Conservation (phyloP, 2,329 filamentous ascomycete species). For the Ophiocordyceps camponoti-floridani region DNA sequence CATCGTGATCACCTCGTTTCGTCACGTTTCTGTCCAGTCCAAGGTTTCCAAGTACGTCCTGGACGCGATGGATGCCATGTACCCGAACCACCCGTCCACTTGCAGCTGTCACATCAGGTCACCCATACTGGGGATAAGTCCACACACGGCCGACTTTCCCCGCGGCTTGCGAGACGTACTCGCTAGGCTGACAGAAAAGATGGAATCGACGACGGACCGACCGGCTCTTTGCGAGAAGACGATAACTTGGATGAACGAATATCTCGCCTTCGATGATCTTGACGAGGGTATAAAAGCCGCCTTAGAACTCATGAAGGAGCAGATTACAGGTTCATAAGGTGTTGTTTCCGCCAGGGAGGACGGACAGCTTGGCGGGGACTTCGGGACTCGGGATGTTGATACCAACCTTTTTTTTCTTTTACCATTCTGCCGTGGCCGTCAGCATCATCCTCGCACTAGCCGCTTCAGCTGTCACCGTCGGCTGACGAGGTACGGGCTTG, state of each 20-base stretch:
- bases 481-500: background rate
- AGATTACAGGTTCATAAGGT: conserved; percentile 6
- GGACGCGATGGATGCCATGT: conserved; percentile 38
- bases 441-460: background rate
- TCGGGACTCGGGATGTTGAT: background rate
- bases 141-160: conserved; percentile 53
- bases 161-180: conserved; percentile 49
- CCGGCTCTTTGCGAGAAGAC: conserved; percentile 28
- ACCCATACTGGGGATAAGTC: conserved; percentile 47
- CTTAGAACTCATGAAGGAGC: conserved; percentile 30
- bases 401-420: background rate
- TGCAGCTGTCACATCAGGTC: conserved; percentile 55
- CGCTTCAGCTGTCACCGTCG: background rate
- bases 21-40: conserved; percentile 41
- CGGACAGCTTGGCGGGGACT: background rate
- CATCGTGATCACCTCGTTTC: conserved; percentile 56
- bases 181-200: conserved; percentile 34
- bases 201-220: conserved; percentile 27
- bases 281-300: conserved; percentile 39
- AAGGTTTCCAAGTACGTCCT: conserved; percentile 61
- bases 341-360: background rate
- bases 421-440: too few relatives aligned
- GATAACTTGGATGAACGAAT: conserved; percentile 33
- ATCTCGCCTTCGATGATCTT: conserved; percentile 28
- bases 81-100: conserved; percentile 42